Base-by-base conservation (phyloP, 1,139 yeast genomes). In the Kluyveromyces sp. region DNA sequence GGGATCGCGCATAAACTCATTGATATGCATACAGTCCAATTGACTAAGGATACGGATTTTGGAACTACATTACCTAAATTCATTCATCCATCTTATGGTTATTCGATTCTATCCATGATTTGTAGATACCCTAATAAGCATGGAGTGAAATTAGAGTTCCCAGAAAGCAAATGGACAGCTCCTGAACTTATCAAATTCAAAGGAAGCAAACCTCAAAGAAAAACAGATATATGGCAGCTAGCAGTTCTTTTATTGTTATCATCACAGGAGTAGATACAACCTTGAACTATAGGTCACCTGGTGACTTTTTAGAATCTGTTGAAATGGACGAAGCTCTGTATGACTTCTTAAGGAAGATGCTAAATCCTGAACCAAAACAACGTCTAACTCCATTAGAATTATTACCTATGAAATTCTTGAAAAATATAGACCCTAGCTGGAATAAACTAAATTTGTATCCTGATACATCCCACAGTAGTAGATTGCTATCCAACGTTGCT, bases 151-250 rank as follows among this genome's bases (percentile, higher is more conserved):
- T 49, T 61, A 3, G 61, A 57, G 1, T 40, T 61, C 2, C 56
- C 56, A 0, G 49, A 51, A n/a, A 54, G 57, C 45, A 47, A 60
- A 0, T 89, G 96, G 97, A 67, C 66, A 7, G 92, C 96, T 0
- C 96, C 97, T 0, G 97, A 89, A 60, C 57, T 83, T 15, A 59
- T 65, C 4, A 67, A 70, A 39, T 59, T 63, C 0, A 66, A 68
- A 10, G 69, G 63, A 36, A 55, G 64, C 21, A 63, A 71, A 40
- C 82, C 83, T 7, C 85, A 83, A 48, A 71, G 87, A 39, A 87
- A 88, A 60, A 81, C 96, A 0, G 98, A 94, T 66, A 83, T 94
- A 4, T 92, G 97, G 96, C 85, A 86, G 56, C 68, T 90, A 43
- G 98, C 97, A 3, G 87, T 86, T 0, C 65, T 86, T 4, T 92